Percentiles rank a stretch among this genome's conserved stretches.
Conservation (phyloP, 306 rosid genomes). For the Prunus fruticosa region DNA sequence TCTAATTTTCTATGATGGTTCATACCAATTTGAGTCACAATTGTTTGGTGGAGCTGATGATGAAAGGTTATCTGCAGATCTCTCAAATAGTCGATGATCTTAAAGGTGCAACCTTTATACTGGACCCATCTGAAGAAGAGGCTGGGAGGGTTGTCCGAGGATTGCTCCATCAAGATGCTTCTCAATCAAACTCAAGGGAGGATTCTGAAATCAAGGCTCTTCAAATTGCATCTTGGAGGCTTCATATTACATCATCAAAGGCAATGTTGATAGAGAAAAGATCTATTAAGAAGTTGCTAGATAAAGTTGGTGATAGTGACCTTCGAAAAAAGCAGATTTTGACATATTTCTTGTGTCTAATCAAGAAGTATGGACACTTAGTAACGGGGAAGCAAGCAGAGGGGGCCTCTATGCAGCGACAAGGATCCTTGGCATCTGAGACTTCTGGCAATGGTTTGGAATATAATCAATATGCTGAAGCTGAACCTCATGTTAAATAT, state of each 20-base stretch:
- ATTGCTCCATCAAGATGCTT: constrained; percentile 43
- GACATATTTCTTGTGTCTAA: constrained; percentile 51
- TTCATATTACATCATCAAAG: constrained; percentile 54
- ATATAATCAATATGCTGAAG: constrained; percentile 22
- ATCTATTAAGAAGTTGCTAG: constrained; percentile 53
- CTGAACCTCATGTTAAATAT: constrained; percentile 14
- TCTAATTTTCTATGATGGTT: not conserved
- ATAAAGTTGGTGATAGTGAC: constrained; percentile 40
- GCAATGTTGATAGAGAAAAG: constrained; percentile 59
- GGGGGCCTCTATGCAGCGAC: constrained; percentile 19
- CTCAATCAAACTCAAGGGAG: constrained; percentile 48
- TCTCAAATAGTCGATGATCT: constrained; percentile 64
- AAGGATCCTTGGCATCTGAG: constrained; percentile 30
- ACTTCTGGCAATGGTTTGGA: constrained; percentile 31
- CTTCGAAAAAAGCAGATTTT: constrained; percentile 48
- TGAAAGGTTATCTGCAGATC: constrained; percentile 55
- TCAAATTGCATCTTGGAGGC: constrained; percentile 59
- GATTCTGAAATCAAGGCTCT: constrained; percentile 50
- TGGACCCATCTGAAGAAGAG: constrained; percentile 66
- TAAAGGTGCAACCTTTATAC: constrained; percentile 42
- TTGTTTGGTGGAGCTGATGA: constrained; percentile 23
- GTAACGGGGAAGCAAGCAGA: constrained; percentile 40
- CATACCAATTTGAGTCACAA: constrained; percentile 12
- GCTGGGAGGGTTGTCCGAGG: constrained; percentile 58
- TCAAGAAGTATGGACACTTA: constrained; percentile 45